These are phyloP conservation scores for Candida albicans DNA, from an alignment of 1,139 yeast genomes.

Conservation along the genomic window DNA sequence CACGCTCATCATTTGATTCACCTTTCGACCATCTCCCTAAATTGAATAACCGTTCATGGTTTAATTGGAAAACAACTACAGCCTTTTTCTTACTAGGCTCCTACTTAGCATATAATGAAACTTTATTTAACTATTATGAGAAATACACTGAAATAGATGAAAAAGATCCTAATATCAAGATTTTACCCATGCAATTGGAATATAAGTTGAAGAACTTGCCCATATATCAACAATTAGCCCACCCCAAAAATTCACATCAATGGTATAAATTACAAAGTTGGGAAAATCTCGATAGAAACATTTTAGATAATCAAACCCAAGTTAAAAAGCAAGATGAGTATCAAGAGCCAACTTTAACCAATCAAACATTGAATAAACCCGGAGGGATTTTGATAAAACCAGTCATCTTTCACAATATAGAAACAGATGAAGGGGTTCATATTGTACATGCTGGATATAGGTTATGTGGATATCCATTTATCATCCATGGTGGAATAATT, in stretches of 20 bases:
- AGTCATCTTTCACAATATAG: constrained; percentile 59
- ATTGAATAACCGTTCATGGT: constrained; percentile 23
- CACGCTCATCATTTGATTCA: constrained; percentile 34
- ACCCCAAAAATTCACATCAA: constrained; percentile 36
- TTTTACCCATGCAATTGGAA: constrained; percentile 37
- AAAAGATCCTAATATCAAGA: constrained; percentile 16
- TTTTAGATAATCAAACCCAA: constrained; percentile 28
- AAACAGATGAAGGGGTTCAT: constrained; percentile 61
- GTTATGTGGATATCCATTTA: constrained; percentile 82
- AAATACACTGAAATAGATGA: constrained; percentile 29
- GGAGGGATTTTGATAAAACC: constrained; percentile 83
- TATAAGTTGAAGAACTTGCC: constrained; percentile 52
- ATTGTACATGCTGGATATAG: constrained; percentile 77
- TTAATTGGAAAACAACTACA: constrained; percentile 34
- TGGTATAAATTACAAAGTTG: constrained; percentile 56
- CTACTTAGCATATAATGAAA: constrained; percentile 35
- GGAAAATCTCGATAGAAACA: constrained; percentile 55
- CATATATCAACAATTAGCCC: constrained; percentile 48
- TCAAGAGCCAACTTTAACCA: constrained; percentile 25
- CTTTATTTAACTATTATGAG: constrained; percentile 35
- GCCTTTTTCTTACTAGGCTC: constrained; percentile 31
- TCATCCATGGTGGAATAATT: constrained; percentile 87
- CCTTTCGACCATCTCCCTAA: constrained; percentile 37
- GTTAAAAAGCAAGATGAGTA: constrained; percentile 36
- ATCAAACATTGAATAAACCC: constrained; percentile 48